phyloP scores from a whole-genome alignment of 306 rosid species.

The Cucurbita argyrosperma region DNA sequence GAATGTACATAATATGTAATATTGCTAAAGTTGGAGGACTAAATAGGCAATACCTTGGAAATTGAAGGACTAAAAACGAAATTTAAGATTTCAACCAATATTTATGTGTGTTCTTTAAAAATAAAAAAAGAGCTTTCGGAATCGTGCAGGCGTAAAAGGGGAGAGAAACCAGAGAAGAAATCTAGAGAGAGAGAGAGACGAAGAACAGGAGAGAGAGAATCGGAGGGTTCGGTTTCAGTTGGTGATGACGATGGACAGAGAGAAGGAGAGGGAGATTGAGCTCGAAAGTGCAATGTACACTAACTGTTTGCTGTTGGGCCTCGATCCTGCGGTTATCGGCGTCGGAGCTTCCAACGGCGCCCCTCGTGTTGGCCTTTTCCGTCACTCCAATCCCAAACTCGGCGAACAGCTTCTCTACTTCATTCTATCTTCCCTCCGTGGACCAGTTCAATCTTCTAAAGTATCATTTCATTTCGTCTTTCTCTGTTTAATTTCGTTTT shows the following conservation, averaged over 20 bases:
- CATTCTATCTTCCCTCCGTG: conserved; percentile 85
- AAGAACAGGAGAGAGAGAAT: too few relatives aligned
- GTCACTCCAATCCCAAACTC: conserved; percentile 93
- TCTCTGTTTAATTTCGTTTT: background rate
- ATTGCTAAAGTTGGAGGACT: too few relatives aligned
- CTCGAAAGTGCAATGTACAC: conserved; percentile 99
- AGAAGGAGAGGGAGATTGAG: conserved; percentile 97
- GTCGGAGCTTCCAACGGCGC: conserved; percentile 63
- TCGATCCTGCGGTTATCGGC: conserved; percentile 94
- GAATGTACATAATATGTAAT: too few relatives aligned
- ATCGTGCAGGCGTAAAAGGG: too few relatives aligned
- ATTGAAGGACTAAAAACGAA: too few relatives aligned
- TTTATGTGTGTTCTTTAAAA: too few relatives aligned
- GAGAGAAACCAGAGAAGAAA: too few relatives aligned
- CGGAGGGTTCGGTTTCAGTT: too few relatives aligned
- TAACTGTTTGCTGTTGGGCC: conserved; percentile 80
- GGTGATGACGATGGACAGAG: conserved; percentile 61
- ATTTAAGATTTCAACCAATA: too few relatives aligned
- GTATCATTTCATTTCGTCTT: conserved; percentile 14
- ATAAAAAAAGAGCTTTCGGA: too few relatives aligned
- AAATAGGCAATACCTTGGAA: too few relatives aligned
- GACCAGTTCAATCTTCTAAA: conserved; percentile 88
- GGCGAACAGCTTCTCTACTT: conserved; percentile 97
- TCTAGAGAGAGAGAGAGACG: too few relatives aligned
- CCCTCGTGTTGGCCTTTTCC: conserved; percentile 91